A percentile compares a stretch with the other conserved stretches of the same genome.
Conservation (phyloP, 352 stramenopile species). For the Pythium monospermum region DNA sequence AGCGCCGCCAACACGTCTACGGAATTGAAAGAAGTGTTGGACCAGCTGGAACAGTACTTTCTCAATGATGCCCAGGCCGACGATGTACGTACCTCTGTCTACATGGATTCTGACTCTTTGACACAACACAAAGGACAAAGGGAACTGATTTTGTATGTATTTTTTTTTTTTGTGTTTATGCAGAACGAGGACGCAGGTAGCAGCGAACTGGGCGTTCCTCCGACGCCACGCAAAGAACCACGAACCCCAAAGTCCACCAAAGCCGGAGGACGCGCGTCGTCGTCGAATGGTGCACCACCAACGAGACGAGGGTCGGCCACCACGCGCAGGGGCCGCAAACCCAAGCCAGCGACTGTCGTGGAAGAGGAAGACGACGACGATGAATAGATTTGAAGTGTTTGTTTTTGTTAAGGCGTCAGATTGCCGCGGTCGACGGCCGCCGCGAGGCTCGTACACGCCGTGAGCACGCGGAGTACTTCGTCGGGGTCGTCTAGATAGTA, state of each 20-base stretch:
- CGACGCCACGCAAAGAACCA: conserved; percentile 6
- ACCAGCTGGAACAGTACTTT: conserved; percentile 64
- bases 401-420: conserved; percentile 3
- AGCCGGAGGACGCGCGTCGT: conserved; percentile 2
- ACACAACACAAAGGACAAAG: no score
- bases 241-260: conserved; percentile 2
- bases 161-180: no score
- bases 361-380: conserved; percentile 5
- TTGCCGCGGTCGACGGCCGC: conserved; percentile 24
- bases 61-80: conserved; percentile 19
- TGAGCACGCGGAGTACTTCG: conserved; percentile 71
- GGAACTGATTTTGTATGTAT: neutral
- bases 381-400: conserved; percentile 3
- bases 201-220: neutral
- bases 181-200: conserved; percentile 18
- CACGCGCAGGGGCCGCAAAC: conserved; percentile 3
- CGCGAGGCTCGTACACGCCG: conserved; percentile 48
- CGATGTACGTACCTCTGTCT: conserved; percentile 25
- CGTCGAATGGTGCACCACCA: neutral
- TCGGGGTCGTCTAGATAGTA: conserved; percentile 80
- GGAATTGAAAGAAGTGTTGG: conserved; percentile 74
- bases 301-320: neutral
- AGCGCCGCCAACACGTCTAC: conserved; percentile 30
- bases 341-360: neutral
- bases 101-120: no score